phyloP scores from a whole-genome alignment of 1,284 basidiomycete genomes.

The Ganoderma sp. region DNA sequence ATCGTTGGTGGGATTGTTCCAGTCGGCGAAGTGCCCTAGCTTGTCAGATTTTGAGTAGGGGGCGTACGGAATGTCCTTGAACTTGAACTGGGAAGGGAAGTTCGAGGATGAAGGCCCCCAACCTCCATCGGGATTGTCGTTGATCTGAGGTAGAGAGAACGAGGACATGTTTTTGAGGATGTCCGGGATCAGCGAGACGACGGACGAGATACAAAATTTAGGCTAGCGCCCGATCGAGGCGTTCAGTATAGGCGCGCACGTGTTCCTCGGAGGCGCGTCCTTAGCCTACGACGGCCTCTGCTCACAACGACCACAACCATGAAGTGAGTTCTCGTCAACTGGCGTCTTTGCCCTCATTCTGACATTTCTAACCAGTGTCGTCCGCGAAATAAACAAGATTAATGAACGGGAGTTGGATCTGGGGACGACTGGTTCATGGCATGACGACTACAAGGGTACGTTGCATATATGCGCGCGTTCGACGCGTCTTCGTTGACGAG shows the following conservation, averaged over 20 bases:
- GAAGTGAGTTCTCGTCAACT: constrained; percentile 60
- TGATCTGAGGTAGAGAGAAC: constrained; percentile 77
- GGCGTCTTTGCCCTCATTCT: background rate
- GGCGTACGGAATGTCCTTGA: constrained; percentile 93
- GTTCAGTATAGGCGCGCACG: constrained; percentile 28
- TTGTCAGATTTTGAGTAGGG: constrained; percentile 99
- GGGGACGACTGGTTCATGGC: constrained; percentile 85
- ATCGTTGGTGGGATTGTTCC: constrained; percentile 82
- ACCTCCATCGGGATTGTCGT: constrained; percentile 82
- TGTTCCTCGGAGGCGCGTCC: constrained; percentile 20
- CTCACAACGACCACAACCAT: constrained; percentile 46
- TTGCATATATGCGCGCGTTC: constrained; percentile 9
- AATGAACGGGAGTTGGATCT: constrained; percentile 92
- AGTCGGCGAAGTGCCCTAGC: constrained; percentile 96
- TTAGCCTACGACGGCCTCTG: constrained; percentile 7
- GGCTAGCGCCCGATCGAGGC: constrained; percentile 12
- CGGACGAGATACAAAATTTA: constrained; percentile 37
- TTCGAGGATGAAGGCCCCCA: constrained; percentile 83
- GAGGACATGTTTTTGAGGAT: constrained; percentile 58
- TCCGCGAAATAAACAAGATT: constrained; percentile 92
- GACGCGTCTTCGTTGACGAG: constrained; percentile 12
- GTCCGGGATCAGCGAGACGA: constrained; percentile 6
- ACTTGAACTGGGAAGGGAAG: constrained; percentile 80
- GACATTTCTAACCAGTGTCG: constrained; percentile 62
- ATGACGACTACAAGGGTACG: constrained; percentile 91